Conservation (phyloP, 1,284 basidiomycete species). For the Singerocomus rubriflavus region DNA sequence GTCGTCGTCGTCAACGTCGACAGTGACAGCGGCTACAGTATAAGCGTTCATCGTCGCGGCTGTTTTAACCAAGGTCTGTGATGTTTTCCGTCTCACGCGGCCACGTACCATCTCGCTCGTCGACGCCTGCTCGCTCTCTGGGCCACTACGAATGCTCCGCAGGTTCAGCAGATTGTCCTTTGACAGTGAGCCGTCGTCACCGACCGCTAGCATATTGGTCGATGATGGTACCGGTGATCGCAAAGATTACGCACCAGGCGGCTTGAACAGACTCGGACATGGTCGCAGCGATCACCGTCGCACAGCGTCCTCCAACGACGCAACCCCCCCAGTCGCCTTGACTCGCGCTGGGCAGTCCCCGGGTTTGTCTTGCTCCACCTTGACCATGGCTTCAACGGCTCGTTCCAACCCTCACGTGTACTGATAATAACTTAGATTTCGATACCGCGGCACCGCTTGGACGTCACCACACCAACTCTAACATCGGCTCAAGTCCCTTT, state of each 20-base stretch:
- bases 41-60: slow-evolving; percentile 9
- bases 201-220: slow-evolving; percentile 7
- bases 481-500: slow-evolving; percentile 13
- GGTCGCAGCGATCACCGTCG: slow-evolving; percentile 26
- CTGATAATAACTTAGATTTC: slow-evolving; percentile 19
- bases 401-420: slow-evolving; percentile 1
- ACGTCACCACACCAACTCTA: slow-evolving; percentile 10
- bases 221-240: slow-evolving; percentile 8
- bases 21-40: slow-evolving; percentile 9
- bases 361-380: slow-evolving; percentile 16
- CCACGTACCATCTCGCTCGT: neutral
- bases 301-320: slow-evolving; percentile 29
- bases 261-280: slow-evolving; percentile 8
- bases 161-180: slow-evolving; percentile 20
- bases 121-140: neutral
- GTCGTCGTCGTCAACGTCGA: slow-evolving; percentile 10
- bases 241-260: slow-evolving; percentile 5
- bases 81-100: slow-evolving; percentile 1
- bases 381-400: slow-evolving; percentile 4
- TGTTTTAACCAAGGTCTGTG: slow-evolving; percentile 21
- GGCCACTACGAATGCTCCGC: slow-evolving; percentile 23
- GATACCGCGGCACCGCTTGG: slow-evolving; percentile 3
- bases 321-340: slow-evolving; percentile 19
- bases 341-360: slow-evolving; percentile 15
- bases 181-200: slow-evolving; percentile 24